These are phyloP conservation scores for Eucalyptus regnans DNA, from an alignment of 345 rosid genomes.

Conservation along the genomic window DNA sequence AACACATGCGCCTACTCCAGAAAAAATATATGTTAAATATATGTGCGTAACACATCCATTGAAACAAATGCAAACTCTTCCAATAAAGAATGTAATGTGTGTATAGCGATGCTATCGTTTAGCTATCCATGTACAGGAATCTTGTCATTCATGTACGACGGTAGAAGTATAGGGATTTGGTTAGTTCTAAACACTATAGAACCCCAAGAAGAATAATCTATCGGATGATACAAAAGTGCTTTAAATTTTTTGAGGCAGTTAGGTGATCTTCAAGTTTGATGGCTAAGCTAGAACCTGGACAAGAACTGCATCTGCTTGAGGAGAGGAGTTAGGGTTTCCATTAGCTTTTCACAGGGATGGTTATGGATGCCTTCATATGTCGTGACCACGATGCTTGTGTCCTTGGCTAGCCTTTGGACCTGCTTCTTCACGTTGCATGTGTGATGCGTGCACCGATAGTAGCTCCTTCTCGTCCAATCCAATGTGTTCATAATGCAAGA, in stretches of 20 bases:
- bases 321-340: conserved; percentile 91
- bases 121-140: background rate
- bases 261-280: background rate
- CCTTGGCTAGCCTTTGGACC: conserved; percentile 76
- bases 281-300: conserved; percentile 24
- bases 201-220: background rate
- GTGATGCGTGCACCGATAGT: conserved; percentile 87
- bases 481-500: background rate
- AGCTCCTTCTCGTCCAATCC: conserved; percentile 37
- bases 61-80: background rate
- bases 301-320: conserved; percentile 87
- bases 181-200: background rate
- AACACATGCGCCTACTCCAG: background rate
- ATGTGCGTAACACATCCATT: background rate
- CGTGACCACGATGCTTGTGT: conserved; percentile 67
- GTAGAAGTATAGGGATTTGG: background rate
- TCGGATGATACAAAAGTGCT: background rate
- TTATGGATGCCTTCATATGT: conserved; percentile 80
- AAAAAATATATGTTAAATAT: background rate
- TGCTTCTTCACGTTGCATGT: conserved; percentile 96
- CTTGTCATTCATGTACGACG: background rate
- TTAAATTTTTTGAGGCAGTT: background rate
- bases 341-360: conserved; percentile 86
- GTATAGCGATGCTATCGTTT: background rate
- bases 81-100: background rate